Conservation (phyloP, 2,329 filamentous ascomycete genomes). For the Xylariaceae sp. region DNA sequence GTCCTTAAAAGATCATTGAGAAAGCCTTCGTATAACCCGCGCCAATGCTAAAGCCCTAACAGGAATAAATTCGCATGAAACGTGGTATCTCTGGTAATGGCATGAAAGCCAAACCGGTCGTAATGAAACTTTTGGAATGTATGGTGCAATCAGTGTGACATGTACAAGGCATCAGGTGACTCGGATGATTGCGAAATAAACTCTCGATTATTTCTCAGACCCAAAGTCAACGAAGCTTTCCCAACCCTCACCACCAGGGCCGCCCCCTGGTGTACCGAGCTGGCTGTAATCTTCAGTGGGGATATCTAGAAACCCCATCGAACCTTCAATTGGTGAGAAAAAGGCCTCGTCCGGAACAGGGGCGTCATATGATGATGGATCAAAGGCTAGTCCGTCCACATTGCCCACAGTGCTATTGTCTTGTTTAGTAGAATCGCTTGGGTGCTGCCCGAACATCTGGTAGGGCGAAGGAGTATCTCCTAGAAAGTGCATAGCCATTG, state of each 20-base stretch:
- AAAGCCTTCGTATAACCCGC: slow-evolving; percentile 19
- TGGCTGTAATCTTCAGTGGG: slow-evolving; percentile 20
- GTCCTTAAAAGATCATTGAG: slow-evolving; percentile 3
- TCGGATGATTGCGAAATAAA: neutral
- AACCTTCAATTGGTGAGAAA: slow-evolving; percentile 21
- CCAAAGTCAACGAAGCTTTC: slow-evolving; percentile 38
- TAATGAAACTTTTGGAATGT: neutral
- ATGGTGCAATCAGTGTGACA: neutral
- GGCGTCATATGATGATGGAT: neutral
- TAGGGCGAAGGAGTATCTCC: slow-evolving; percentile 25
- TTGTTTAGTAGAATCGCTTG: slow-evolving; percentile 7
- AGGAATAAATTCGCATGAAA: slow-evolving; percentile 13
- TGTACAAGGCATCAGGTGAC: slow-evolving; percentile 1
- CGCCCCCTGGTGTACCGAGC: slow-evolving; percentile 27
- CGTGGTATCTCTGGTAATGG: slow-evolving; percentile 6
- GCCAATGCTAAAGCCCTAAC: slow-evolving; percentile 13
- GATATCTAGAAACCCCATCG: slow-evolving; percentile 14
- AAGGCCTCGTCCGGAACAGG: slow-evolving; percentile 10
- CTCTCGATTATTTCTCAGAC: slow-evolving; percentile 28
- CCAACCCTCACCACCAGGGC: slow-evolving; percentile 28
- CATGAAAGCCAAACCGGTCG: no score
- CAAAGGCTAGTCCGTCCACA: neutral
- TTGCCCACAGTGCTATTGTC: neutral
- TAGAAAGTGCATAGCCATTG: slow-evolving; percentile 35
- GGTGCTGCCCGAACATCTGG: slow-evolving; percentile 26